Base-by-base conservation (phyloP, 805 yeast species). In the Myxozyma geophila region DNA sequence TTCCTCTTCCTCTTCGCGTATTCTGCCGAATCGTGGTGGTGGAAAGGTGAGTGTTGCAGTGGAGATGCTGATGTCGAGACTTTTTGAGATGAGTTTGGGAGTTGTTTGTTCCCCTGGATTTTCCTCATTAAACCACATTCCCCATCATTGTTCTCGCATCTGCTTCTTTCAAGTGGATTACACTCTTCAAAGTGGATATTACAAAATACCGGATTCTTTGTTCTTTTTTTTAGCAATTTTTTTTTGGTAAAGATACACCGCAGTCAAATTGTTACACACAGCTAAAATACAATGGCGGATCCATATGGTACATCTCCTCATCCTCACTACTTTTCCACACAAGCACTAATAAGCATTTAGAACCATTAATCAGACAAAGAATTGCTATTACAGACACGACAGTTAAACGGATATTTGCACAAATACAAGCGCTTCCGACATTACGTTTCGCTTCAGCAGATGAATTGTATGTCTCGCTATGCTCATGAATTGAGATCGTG, bases 361-460 rank as follows among this genome's bases (percentile, higher is more conserved):
- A 59, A 9, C 28, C 49, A 23, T 41, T 63, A 7, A 50, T 64
- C 21, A 62, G 54, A 6, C 62, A 64, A 28, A 41, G 67, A 15
- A 54, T 64, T 9, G 51, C 44, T 17, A 53, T 53, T 37, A 64
- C 53, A 37, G 67, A 64, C 39, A 28, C 51, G 12, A 33, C 57
- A n/a, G 54, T 53, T 19, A 58, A 51, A 36, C 52, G 56, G 17
- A 55, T 65, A 6, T 28, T 53, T 17, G 54, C 55, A n/a, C 52
- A 35, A 39, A 46, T 62, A 10, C 66, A 64, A 52, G 12, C 52
- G 13, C 47, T 64, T 17, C 60, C 65, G 8, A 12, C 40, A 5
- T 58, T 63, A 15, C 43, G 48, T 12, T 58, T 46, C 37, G 17
- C 57, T 5, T 28, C 49, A 8, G 9, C 21, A 7, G 59, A 58